These are phyloP conservation scores for Yarrowia porcina DNA, from an alignment of 805 yeast genomes.

Conservation along the genomic window DNA sequence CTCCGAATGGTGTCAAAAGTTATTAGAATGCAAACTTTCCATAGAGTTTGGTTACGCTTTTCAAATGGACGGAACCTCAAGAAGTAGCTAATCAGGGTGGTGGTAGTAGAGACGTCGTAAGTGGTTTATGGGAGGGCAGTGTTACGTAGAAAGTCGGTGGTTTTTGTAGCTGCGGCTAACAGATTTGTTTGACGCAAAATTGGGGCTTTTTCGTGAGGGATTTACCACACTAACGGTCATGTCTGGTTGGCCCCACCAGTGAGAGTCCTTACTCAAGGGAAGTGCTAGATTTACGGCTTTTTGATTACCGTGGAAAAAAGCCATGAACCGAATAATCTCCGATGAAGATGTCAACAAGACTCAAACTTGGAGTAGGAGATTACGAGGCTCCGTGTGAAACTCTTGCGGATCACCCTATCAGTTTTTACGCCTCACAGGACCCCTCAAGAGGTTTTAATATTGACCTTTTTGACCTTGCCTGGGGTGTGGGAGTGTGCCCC, in stretches of 20 bases:
- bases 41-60: slow-evolving; percentile 10
- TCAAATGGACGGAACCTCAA: not conserved
- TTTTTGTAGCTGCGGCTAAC: not conserved
- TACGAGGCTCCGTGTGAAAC: not conserved
- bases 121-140: not conserved
- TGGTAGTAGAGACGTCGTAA: not conserved
- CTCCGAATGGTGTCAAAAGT: not conserved
- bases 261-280: too few species aligned
- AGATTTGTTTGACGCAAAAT: not conserved
- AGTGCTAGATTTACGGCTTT: not conserved
- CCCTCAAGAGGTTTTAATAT: not conserved
- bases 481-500: not conserved
- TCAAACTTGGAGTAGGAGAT: not conserved
- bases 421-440: not conserved
- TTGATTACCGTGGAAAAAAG: not conserved
- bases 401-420: not conserved
- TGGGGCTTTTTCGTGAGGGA: not conserved
- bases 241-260: not conserved
- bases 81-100: not conserved
- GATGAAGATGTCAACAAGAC: not conserved
- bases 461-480: not conserved
- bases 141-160: not conserved
- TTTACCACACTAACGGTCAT: not conserved
- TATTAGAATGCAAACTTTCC: slow-evolving; percentile 16
- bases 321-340: not conserved